Evolutionary conservation across 2,329 filamentous ascomycete species (phyloP), one percentile per base, ranked within the genome.

Genomic region (Alternaria rosae): DNA sequence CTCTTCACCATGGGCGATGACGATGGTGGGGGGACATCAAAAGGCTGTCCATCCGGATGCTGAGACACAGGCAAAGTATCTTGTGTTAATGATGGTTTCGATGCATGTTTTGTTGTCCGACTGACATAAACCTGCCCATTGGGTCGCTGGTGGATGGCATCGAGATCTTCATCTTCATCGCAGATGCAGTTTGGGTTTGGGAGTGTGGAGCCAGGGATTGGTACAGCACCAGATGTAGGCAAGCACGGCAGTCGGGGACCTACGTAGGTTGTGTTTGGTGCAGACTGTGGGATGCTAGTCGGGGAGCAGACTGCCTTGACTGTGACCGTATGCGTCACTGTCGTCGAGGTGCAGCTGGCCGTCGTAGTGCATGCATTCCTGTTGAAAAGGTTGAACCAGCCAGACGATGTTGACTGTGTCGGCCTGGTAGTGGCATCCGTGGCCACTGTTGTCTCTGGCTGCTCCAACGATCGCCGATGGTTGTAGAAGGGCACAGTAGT

Each of bases 401-500:
- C 8, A 12, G 20, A 23, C 7, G 15, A 51, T 28, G 41, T 20
- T 13, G 45, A 52, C 20, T 47, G 61, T 20, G 42, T 11, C 12
- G 12, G 30, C n/a, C 21, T 48, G 17, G 28, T 51, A n/a, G 12
- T 50, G 23, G 21, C n/a, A 11, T n/a, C 10, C 20, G 28, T n/a
- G 2, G n/a, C 11, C 20, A 20, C 6, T 21, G 32, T n/a, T 2
- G 3, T 51, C 23, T 59, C 56, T 53, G 23, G 59, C 21, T 48
- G 35, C n/a, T 61, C 61, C n/a, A 66, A 13, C 15, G 54, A 55
- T 51, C 61, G 63, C 15, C 51, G 56, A 15, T 57, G 64, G 32
- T 69, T 67, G 59, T 68, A 70, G 43, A 71, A 71, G 1, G 68
- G 66, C 13, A 71, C 65, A 8, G 57, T 65, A 20, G 51, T 64